phyloP scores from a whole-genome alignment of 331 rosid genomes.

The Rosa hybrid region DNA sequence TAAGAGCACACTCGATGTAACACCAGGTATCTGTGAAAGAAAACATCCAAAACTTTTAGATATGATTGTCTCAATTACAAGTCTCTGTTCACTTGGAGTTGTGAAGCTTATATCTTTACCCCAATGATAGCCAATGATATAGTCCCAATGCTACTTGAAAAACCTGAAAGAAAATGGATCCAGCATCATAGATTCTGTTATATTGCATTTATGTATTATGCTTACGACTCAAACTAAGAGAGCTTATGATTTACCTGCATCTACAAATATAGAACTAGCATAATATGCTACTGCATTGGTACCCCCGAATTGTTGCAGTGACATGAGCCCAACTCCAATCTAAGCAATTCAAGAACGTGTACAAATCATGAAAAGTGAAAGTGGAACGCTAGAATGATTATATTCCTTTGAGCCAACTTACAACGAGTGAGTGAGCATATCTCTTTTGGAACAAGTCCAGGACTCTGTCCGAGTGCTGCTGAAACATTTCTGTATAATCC shows the following conservation, averaged over 20 bases:
- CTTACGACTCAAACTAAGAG: not conserved
- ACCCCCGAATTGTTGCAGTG: conserved; percentile 32
- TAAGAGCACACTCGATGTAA: conserved; percentile 27
- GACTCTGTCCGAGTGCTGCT: conserved; percentile 40
- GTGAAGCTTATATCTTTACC: conserved; percentile 9
- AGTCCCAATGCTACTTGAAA: conserved; percentile 22
- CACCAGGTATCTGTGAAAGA: conserved; percentile 35
- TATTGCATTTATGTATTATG: not conserved
- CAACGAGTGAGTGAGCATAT: conserved; percentile 37
- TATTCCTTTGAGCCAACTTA: conserved; percentile 14
- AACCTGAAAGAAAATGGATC: not conserved
- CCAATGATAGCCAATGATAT: conserved; percentile 2
- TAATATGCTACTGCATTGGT: conserved; percentile 20
- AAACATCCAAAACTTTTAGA: not conserved
- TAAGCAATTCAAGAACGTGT: not conserved
- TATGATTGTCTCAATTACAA: not conserved
- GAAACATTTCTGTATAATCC: conserved; percentile 67
- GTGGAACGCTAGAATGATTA: not conserved
- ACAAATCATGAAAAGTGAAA: not conserved
- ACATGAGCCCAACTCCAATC: conserved; percentile 39
- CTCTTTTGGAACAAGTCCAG: conserved; percentile 37
- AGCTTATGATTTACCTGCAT: conserved; percentile 23
- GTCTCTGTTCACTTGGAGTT: not conserved
- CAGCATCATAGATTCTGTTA: not conserved
- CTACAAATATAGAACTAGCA: conserved; percentile 33